Evolutionary conservation across 441 rosid species (phyloP).

Genomic region (Omphalea diandra): DNA sequence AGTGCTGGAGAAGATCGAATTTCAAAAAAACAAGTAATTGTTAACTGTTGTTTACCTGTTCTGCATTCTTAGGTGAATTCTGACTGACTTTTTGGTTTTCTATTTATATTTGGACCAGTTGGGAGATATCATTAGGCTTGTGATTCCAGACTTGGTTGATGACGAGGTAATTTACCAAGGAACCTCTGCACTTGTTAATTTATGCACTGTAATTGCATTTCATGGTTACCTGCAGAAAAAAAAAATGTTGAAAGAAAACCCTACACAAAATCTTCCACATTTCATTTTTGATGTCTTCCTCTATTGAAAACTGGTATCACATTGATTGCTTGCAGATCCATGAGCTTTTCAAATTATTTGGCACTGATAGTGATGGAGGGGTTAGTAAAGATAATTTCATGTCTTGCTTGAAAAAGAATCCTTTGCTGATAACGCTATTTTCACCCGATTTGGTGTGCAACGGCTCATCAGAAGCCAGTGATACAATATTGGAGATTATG

Average conservation of each 20-base stretch:
- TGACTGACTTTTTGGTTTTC: conserved; percentile 17
- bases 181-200: not conserved
- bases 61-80: conserved; percentile 7
- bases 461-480: conserved; percentile 23
- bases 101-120: conserved; percentile 46
- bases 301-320: too few relatives aligned
- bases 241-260: too few relatives aligned
- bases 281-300: not conserved
- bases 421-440: conserved; percentile 66
- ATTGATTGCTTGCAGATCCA: conserved; percentile 44
- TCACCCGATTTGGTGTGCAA: conserved; percentile 33
- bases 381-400: conserved; percentile 48
- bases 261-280: not conserved
- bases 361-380: conserved; percentile 51
- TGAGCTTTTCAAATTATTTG: conserved; percentile 50
- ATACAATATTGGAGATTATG: conserved; percentile 27
- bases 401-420: conserved; percentile 60
- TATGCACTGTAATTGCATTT: not conserved
- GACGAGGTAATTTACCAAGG: conserved; percentile 46
- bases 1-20: conserved; percentile 44
- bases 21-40: conserved; percentile 52
- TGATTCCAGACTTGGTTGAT: conserved; percentile 50
- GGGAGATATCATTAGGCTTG: conserved; percentile 50
- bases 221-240: too few relatives aligned
- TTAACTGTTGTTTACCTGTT: not conserved